These are phyloP conservation scores for Skeletonema costatum DNA, from an alignment of 108 stramenopile genomes.

Conservation along the genomic window DNA sequence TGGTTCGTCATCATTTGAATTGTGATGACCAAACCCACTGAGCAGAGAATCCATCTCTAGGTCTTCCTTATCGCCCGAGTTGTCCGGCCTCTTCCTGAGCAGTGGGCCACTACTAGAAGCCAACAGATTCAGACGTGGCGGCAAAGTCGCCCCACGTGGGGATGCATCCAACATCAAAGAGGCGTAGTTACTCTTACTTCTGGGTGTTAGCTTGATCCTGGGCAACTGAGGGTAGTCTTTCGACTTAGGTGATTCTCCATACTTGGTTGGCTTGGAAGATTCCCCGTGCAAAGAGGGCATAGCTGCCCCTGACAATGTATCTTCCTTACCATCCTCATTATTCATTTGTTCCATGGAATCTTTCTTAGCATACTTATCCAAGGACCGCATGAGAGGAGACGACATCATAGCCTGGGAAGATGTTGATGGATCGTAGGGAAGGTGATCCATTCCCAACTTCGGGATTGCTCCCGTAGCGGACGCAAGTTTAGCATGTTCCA, in stretches of 20 bases:
- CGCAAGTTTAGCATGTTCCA: neutral
- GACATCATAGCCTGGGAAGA: neutral
- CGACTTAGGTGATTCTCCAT: neutral
- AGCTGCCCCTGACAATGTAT: neutral
- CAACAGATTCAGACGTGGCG: neutral
- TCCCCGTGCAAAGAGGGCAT: neutral
- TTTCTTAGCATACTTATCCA: conserved; percentile 13
- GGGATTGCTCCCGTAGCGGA: neutral
- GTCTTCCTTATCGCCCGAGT: conserved; percentile 2
- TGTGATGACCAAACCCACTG: conserved; percentile 34
- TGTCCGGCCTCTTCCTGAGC: neutral
- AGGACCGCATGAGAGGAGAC: conserved; percentile 23
- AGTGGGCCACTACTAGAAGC: neutral
- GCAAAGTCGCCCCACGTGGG: neutral
- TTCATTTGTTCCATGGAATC: conserved; percentile 20
- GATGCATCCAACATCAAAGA: conserved; percentile 15
- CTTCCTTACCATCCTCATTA: neutral
- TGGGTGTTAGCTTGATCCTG: conserved; percentile 28
- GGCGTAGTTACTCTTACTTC: conserved; percentile 12
- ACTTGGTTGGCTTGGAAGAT: neutral
- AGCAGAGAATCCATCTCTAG: conserved; percentile 36
- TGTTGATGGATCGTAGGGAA: conserved; percentile 10
- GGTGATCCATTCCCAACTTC: neutral
- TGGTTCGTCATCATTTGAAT: neutral
- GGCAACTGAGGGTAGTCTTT: neutral